phyloP scores from a whole-genome alignment of 75 land plant genomes.

The Chamaecyparis obtusa region DNA sequence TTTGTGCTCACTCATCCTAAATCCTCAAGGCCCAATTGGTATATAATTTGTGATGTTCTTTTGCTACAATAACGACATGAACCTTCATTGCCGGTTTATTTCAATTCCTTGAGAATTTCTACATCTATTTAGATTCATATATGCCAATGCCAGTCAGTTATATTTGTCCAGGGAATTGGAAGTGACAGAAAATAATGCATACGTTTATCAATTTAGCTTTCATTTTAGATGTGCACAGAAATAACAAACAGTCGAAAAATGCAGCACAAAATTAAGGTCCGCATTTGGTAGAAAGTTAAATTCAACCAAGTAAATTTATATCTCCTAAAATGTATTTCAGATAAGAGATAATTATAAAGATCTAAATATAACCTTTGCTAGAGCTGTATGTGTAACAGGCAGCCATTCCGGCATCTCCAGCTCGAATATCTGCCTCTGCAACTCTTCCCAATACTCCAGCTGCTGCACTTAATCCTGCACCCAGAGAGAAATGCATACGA shows the following conservation, averaged over 20 bases:
- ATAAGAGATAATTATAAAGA: not conserved
- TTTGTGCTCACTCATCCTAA: not conserved
- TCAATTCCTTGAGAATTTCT: not conserved
- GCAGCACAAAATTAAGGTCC: not conserved
- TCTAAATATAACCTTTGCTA: constrained; percentile 66
- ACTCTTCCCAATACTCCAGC: constrained; percentile 82
- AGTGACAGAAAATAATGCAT: not conserved
- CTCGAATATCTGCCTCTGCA: constrained; percentile 81
- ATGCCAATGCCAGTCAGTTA: too few species aligned
- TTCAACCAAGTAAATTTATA: not conserved
- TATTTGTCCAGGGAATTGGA: not conserved
- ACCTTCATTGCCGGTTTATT: too few species aligned
- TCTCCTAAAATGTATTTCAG: not conserved
- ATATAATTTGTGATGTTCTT: too few species aligned
- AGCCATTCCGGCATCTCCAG: constrained; percentile 73
- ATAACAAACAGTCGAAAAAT: not conserved
- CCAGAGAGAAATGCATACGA: constrained; percentile 77
- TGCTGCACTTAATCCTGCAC: constrained; percentile 87
- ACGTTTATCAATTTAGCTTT: not conserved
- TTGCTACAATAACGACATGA: too few species aligned
- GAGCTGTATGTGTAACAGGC: constrained; percentile 89
- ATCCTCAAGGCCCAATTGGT: not conserved
- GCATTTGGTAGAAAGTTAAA: not conserved
- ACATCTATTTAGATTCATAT: not conserved
- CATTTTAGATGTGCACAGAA: not conserved